Evolutionary conservation across 129 eudicot species (phyloP).

Genomic region (Saussurea involucrata): DNA sequence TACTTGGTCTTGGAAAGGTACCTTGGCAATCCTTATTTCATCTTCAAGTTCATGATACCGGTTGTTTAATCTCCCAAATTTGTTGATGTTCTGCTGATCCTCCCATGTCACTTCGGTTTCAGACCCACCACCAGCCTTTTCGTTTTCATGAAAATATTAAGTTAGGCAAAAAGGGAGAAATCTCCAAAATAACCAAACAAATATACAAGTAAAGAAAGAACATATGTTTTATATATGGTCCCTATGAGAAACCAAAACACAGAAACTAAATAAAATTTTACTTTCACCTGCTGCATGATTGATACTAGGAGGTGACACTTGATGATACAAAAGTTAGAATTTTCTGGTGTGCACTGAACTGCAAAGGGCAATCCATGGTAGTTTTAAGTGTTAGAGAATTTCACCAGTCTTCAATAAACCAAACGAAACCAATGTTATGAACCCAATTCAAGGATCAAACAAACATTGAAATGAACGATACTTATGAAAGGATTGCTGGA

Average conservation of each 20-base stretch:
- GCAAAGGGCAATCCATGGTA: conserved; percentile 10
- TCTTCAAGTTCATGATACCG: conserved; percentile 81
- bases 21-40: conserved; percentile 87
- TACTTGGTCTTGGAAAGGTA: conserved; percentile 1
- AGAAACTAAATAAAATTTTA: not conserved
- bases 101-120: conserved; percentile 93
- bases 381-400: conserved; percentile 4
- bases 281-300: conserved; percentile 46
- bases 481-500: no score
- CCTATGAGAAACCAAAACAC: not conserved
- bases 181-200: not conserved
- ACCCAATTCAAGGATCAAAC: no score
- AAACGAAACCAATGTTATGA: no score
- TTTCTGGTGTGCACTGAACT: conserved; percentile 2
- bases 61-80: conserved; percentile 81
- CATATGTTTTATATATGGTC: not conserved
- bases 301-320: conserved; percentile 21
- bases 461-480: no score
- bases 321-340: conserved; percentile 4
- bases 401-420: not conserved
- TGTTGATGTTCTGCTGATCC: conserved; percentile 94
- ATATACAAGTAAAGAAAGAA: not conserved
- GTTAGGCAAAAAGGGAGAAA: conserved; percentile 2
- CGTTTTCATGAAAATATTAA: not conserved
- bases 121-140: conserved; percentile 52